Percentiles rank a stretch among this genome's conserved stretches.
Evolutionary conservation across 2,329 filamentous ascomycete genomes (phyloP).

Genomic region (Coniella lustricola): DNA sequence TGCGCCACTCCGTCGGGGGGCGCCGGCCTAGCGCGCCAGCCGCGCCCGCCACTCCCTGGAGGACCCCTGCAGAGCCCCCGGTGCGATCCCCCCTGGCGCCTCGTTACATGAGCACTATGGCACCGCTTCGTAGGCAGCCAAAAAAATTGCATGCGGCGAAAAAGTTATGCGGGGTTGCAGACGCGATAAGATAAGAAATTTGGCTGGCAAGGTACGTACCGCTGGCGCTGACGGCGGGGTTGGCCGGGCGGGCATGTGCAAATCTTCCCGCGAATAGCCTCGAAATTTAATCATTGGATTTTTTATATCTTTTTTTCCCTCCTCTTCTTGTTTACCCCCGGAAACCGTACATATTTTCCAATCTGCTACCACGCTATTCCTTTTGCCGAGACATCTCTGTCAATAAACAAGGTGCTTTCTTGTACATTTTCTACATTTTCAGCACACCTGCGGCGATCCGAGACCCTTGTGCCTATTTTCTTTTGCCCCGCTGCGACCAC

Average conservation of each 20-base stretch:
- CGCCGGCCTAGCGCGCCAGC: too few relatives aligned
- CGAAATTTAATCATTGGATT: neutral
- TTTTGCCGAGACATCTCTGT: neutral
- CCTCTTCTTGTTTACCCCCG: neutral
- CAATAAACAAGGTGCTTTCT: neutral
- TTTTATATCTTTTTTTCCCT: neutral
- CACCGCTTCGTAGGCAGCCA: too few relatives aligned
- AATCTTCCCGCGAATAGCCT: slow-evolving; percentile 4
- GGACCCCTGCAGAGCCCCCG: too few relatives aligned
- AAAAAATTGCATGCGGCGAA: too few relatives aligned
- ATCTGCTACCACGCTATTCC: neutral
- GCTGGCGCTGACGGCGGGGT: slow-evolving; percentile 1
- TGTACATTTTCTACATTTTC: neutral
- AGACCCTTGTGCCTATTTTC: slow-evolving; percentile 5
- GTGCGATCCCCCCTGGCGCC: too few relatives aligned
- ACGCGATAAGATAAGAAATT: neutral
- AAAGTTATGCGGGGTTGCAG: too few relatives aligned
- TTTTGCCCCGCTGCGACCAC: slow-evolving; percentile 14
- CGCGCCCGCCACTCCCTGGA: too few relatives aligned
- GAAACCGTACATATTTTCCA: neutral
- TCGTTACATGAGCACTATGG: too few relatives aligned
- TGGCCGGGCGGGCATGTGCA: neutral
- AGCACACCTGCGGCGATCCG: slow-evolving; percentile 11
- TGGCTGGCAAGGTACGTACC: neutral
- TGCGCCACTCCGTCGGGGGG: too few relatives aligned